Evolutionary conservation across 805 yeast genomes (phyloP).

Genomic region (Metschnikowia kofuensis): DNA sequence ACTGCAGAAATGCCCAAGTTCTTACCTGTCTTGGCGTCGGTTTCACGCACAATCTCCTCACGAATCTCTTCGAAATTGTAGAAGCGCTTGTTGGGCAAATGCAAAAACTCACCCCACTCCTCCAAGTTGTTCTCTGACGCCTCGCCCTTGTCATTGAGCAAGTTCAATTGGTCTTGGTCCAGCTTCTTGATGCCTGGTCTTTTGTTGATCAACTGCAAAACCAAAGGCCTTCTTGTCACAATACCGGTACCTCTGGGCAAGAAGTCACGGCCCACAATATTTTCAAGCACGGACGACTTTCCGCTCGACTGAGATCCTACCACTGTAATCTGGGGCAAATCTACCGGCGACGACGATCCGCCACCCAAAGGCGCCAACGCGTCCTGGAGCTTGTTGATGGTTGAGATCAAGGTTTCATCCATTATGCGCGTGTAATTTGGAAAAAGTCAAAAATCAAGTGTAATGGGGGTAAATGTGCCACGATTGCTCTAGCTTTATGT

Average conservation of each 20-base stretch:
- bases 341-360: conserved; percentile 84
- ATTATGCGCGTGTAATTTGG: conserved; percentile 26
- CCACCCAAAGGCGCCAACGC: conserved; percentile 97
- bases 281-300: conserved; percentile 84
- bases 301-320: conserved; percentile 92
- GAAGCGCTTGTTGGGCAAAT: conserved; percentile 83
- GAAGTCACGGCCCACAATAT: conserved; percentile 88
- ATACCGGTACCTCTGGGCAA: conserved; percentile 92
- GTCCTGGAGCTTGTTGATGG: conserved; percentile 88
- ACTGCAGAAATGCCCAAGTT: conserved; percentile 86
- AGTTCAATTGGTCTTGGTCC: conserved; percentile 40
- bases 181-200: conserved; percentile 36
- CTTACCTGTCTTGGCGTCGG: conserved; percentile 77
- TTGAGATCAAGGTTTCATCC: conserved; percentile 78
- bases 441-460: neutral
- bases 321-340: conserved; percentile 91
- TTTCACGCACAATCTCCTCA: conserved; percentile 86
- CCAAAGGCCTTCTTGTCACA: conserved; percentile 85
- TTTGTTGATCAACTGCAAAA: conserved; percentile 74
- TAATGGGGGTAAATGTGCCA: too few species aligned
- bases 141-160: conserved; percentile 42
- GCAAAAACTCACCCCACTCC: conserved; percentile 98
- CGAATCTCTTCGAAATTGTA: conserved; percentile 87
- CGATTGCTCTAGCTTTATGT: too few species aligned
- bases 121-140: conserved; percentile 66